A percentile compares a stretch with the other conserved stretches of the same genome.
Evolutionary conservation across 257 asterid species (phyloP).

Genomic region (Solanum neorickii): DNA sequence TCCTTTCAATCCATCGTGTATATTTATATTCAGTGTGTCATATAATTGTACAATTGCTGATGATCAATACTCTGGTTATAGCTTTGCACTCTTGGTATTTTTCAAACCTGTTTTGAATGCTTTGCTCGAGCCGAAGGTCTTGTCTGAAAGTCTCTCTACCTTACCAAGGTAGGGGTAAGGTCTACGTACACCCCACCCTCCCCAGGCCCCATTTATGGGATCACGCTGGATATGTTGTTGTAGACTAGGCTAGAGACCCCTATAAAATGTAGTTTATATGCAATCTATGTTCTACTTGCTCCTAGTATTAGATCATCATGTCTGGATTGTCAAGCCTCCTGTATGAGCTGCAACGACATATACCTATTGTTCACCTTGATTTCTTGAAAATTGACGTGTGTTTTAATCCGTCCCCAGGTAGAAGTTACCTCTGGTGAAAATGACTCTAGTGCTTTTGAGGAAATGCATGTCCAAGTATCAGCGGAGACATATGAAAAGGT

Average conservation of each 20-base stretch:
- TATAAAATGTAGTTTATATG: neutral
- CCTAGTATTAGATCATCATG: neutral
- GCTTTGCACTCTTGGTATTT: neutral
- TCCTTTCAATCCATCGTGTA: neutral
- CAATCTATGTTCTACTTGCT: neutral
- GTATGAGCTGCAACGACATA: neutral
- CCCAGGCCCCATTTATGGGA: neutral
- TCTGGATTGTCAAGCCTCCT: neutral
- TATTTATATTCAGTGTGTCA: neutral
- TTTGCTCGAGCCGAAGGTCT: neutral
- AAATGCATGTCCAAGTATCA: constrained; percentile 61
- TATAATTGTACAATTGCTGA: neutral
- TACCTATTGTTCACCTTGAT: neutral
- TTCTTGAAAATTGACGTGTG: neutral
- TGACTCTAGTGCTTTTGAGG: constrained; percentile 38
- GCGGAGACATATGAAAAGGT: constrained; percentile 85
- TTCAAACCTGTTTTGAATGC: neutral
- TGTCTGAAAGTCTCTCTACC: neutral
- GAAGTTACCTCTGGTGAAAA: constrained; percentile 56
- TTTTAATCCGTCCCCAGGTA: constrained; percentile 24
- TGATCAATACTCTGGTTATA: neutral
- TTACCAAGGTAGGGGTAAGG: neutral
- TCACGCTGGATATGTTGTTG: neutral
- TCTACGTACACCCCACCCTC: neutral
- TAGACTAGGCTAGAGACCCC: neutral